Base-by-base conservation (phyloP, 2,329 filamentous ascomycete species). In the Elsinoe batatas region DNA sequence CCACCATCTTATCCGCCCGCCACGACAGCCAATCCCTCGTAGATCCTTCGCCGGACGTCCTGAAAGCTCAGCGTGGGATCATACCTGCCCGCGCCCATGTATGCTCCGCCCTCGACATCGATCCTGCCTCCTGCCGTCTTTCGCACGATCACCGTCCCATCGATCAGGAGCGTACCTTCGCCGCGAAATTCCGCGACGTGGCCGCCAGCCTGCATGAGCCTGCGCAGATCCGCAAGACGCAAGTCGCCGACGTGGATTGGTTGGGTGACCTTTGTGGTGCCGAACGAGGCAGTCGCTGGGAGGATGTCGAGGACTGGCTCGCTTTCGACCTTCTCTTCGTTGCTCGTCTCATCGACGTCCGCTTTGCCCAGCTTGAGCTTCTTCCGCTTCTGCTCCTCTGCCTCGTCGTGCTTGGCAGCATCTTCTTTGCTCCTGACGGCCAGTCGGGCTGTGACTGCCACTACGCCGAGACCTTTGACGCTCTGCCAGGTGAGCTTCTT, bases 171-270 rank as follows among this genome's bases (percentile, higher is more conserved):
- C 7, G 87, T 94, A 59, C 93, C 93, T 70, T 97, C 91, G 50
- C 93, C 93, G 50, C 89, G 80, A 70, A 97, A 96, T 69, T 96
- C 93, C 1, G 91, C 91, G 12, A 82, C 84, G 72, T 96, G 90
- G 0, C 91, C 90, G 2, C 84, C 80, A 12, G 79, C 77, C 64
- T 89, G 85, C 82, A 98, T 88, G 17, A 91, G 80, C 58, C 88
- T 84, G 53, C 93, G 80, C 57, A 98, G 75, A 68, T 97, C 91
- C 0, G 91, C 89, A 15, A 98, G 79, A 18, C 91, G 81, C 40
- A 97, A 74, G 68, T 98, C 93, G 59, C 93, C 93, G 3, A 98
- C 93, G 68, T 97, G 93, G 44, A 98, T 82, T 10, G 93, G 90
- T 61, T 91, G 89, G 0, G 89, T 85, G 33, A 86, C 83, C 3